Evolutionary conservation across 2,329 filamentous ascomycete genomes (phyloP).

Genomic region (Cercospora beticola): DNA sequence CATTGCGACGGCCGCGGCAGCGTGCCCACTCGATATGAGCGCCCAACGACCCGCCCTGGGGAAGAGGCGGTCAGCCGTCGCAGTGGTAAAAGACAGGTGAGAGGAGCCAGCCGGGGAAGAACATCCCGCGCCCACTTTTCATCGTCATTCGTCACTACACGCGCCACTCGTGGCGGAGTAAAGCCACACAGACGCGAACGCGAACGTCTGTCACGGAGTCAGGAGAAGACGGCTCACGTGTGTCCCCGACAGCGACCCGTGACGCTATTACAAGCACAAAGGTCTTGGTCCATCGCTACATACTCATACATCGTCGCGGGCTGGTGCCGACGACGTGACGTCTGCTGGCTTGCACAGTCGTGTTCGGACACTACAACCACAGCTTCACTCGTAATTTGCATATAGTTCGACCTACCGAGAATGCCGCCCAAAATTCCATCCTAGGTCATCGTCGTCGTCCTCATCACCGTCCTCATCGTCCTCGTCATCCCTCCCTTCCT

Average conservation of each 20-base stretch:
- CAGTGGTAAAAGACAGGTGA: neutral
- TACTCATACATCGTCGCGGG: neutral
- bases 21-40: neutral
- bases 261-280: neutral
- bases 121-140: neutral
- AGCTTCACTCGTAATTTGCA: neutral
- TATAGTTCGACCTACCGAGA: neutral
- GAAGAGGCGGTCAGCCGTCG: neutral
- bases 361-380: neutral
- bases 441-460: conserved; percentile 26
- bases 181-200: neutral
- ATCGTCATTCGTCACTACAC: neutral
- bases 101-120: neutral
- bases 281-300: neutral
- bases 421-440: conserved; percentile 21
- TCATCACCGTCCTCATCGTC: conserved; percentile 19
- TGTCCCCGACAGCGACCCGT: neutral
- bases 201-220: neutral
- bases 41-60: neutral
- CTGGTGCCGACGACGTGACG: neutral
- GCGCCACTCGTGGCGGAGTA: neutral
- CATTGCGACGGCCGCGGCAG: neutral
- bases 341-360: neutral
- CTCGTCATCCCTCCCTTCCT: neutral
- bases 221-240: neutral